Evolutionary conservation across 2,329 filamentous ascomycete genomes (phyloP), one percentile per base, ranked within the genome.

Genomic region (Venturiaceae sp.): DNA sequence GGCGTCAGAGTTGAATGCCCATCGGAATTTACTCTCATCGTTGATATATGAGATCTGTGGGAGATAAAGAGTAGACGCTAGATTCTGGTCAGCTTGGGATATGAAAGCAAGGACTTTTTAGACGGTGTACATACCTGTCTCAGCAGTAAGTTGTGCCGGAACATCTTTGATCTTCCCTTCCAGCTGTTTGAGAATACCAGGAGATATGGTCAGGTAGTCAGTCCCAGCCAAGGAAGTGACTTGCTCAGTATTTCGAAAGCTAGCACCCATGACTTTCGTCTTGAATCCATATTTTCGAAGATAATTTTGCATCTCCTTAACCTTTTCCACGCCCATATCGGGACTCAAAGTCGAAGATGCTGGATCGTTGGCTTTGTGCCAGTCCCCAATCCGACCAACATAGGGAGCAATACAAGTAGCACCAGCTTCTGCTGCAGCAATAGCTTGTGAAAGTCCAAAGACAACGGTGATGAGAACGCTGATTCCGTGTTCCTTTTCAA

Each of bases 331-430:
- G 21, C 52, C 52, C 52, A 54, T 54, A 16, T 32, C 32, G 26
- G 8, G 23, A 34, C 52, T 28, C 13, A 32, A 13, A 8, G 11
- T 50, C 19, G 11, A 21, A 11, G 44, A 8, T 9, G 28, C 52
- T 9, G 13, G 16, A 8, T 34, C 13, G 26, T 13, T 23, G 9
- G 52, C 52, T 54, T 32, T 54, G 52, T 37, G 26, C 13, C 26
- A 54, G 52, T 54, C 52, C 14, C 34, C 53, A 56, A 56, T 56
- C 8, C 53, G 53, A 13, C 34, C 53, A 52, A 54, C 53, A 32
- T 56, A 56, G 13, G 53, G 53, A 8, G 53, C 53, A 23, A 56
- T 50, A 23, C 19, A 47, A 13, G 53, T 53, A 8, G 19, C 30
- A 14, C 53, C 53, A 8, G 53, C 53, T 47, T 56, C 32, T 8